phyloP scores from a whole-genome alignment of 768 basidiomycete species.

The Leccinum longicurvipes region DNA sequence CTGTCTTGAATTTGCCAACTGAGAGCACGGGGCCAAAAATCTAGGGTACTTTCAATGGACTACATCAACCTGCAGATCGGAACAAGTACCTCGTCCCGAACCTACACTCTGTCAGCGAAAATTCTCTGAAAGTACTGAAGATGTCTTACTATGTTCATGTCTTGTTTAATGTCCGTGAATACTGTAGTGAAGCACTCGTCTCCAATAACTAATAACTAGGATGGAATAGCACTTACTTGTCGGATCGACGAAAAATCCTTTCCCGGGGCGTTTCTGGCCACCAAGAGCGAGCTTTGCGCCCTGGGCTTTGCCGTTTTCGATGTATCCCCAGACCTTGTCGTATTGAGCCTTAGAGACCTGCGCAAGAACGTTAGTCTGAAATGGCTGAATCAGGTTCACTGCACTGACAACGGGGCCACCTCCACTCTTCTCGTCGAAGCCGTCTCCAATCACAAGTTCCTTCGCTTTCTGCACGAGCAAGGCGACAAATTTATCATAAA shows the following conservation, averaged over 20 bases:
- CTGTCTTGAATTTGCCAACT: constrained; percentile 79
- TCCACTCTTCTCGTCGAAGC: constrained; percentile 68
- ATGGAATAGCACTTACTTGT: constrained; percentile 56
- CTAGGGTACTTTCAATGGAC: constrained; percentile 35
- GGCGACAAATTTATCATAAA: constrained; percentile 82
- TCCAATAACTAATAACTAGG: constrained; percentile 2
- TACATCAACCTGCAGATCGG: constrained; percentile 6
- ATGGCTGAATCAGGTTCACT: constrained; percentile 1
- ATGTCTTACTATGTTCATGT: constrained; percentile 80
- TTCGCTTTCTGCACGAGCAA: constrained; percentile 65
- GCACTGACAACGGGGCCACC: constrained; percentile 79
- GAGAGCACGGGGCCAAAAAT: constrained; percentile 95
- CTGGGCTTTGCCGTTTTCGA: constrained; percentile 78
- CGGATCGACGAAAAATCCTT: constrained; percentile 88
- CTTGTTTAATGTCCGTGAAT: constrained; percentile 71
- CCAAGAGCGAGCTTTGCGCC: constrained; percentile 80
- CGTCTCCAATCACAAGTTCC: constrained; percentile 72
- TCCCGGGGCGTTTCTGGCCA: constrained; percentile 70
- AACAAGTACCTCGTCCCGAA: constrained; percentile 29
- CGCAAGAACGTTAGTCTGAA: constrained; percentile 6
- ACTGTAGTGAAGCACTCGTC: constrained; percentile 42
- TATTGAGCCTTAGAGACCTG: constrained; percentile 83
- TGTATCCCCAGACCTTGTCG: constrained; percentile 84
- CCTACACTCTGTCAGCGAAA: constrained; percentile 28
- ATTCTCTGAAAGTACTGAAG: background rate